Percentiles rank a stretch among this genome's conserved stretches.
Evolutionary conservation across 352 stramenopile genomes (phyloP).

Genomic region (Phytophthora cactorum): DNA sequence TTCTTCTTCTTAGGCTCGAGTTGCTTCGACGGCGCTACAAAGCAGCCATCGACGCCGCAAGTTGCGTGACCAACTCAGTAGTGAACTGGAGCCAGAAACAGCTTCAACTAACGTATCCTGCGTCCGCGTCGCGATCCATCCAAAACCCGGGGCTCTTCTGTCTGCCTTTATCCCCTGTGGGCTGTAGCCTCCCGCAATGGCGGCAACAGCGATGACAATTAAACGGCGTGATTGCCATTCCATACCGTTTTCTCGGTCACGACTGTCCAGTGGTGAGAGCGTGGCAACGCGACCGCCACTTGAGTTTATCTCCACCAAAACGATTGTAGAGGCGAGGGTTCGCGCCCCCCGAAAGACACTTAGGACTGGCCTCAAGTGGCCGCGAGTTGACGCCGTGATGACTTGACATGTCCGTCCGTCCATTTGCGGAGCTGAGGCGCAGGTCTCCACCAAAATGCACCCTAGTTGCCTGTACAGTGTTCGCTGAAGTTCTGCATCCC

Average conservation of each 20-base stretch:
- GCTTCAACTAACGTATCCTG: conserved; percentile 14
- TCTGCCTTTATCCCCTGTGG: conserved; percentile 7
- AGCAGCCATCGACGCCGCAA: conserved; percentile 1
- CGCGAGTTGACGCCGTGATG: conserved; percentile 22
- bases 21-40: conserved; percentile 5
- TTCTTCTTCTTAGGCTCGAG: conserved; percentile 9
- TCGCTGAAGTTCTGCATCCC: too few species aligned
- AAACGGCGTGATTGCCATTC: neutral
- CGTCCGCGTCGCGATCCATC: neutral
- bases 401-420: conserved; percentile 18
- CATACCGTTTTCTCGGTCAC: neutral
- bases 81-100: conserved; percentile 18
- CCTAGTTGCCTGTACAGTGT: neutral
- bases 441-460: conserved; percentile 21
- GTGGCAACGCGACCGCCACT: conserved; percentile 12
- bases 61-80: neutral
- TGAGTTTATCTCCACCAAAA: conserved; percentile 26
- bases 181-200: neutral
- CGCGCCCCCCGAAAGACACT: conserved; percentile 15
- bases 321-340: conserved; percentile 16
- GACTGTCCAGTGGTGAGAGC: conserved; percentile 14
- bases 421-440: neutral
- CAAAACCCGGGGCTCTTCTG: neutral
- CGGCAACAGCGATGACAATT: neutral
- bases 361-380: neutral